Conservation (phyloP, 2,329 filamentous ascomycete genomes). For the Diaporthe ilicicola region DNA sequence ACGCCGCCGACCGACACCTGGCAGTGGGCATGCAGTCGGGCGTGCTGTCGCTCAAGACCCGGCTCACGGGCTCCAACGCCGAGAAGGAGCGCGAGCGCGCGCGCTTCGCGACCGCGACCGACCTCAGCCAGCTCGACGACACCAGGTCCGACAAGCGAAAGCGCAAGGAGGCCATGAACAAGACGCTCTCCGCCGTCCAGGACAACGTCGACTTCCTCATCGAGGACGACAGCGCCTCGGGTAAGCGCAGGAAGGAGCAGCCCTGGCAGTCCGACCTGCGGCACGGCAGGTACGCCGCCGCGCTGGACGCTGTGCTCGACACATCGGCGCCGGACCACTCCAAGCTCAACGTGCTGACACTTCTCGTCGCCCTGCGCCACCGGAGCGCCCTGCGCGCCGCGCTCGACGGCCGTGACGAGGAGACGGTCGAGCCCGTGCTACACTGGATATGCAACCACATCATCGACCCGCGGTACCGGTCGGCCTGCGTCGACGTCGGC, state of each 20-base stretch:
- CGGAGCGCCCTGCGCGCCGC: conserved; percentile 85
- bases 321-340: conserved; percentile 60
- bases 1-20: conserved; percentile 86
- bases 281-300: conserved; percentile 77
- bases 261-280: conserved; percentile 85
- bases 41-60: conserved; percentile 87
- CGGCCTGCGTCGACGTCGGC: conserved; percentile 82
- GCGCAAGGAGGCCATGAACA: conserved; percentile 54
- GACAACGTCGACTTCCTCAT: conserved; percentile 91
- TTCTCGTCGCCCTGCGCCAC: conserved; percentile 86
- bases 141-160: conserved; percentile 73
- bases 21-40: conserved; percentile 95
- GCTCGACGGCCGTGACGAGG: conserved; percentile 82
- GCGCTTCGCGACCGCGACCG: conserved; percentile 81
- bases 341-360: conserved; percentile 73
- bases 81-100: conserved; percentile 78
- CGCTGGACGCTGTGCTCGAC: conserved; percentile 81
- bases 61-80: conserved; percentile 85
- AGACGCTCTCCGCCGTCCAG: conserved; percentile 79
- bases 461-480: conserved; percentile 81
- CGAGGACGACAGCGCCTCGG: conserved; percentile 67
- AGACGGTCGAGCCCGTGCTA: conserved; percentile 81
- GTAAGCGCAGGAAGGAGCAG: conserved; percentile 67
- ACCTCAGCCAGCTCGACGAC: conserved; percentile 81
- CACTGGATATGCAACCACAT: conserved; percentile 85